A percentile compares a stretch with the other conserved stretches of the same genome.
Evolutionary conservation across 345 rosid species (phyloP).

Genomic region (Eucalyptus erythrocorys): DNA sequence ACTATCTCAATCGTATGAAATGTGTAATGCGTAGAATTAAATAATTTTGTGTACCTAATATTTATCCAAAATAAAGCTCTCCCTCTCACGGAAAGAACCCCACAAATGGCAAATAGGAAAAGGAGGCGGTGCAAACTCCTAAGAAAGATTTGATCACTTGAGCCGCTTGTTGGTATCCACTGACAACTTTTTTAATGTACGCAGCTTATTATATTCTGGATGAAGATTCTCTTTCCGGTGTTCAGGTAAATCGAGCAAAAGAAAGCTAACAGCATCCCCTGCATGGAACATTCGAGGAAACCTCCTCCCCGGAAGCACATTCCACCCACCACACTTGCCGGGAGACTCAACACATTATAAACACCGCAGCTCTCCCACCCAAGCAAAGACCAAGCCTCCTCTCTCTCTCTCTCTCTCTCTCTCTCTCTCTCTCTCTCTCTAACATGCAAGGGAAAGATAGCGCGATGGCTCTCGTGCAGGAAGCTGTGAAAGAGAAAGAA

Average conservation of each 20-base stretch:
- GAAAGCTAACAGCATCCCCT: neutral
- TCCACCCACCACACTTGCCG: neutral
- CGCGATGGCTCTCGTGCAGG: neutral
- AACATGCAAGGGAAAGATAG: neutral
- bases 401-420: neutral
- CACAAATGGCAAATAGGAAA: neutral
- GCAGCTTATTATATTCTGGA: neutral
- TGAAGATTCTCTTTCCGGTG: neutral
- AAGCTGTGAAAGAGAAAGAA: neutral
- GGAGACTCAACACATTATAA: neutral
- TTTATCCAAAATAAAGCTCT: neutral
- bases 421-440: neutral
- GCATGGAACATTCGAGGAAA: neutral
- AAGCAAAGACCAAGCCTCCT: neutral
- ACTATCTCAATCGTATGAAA: neutral
- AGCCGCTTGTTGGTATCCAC: neutral
- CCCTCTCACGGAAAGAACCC: neutral
- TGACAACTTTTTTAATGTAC: neutral
- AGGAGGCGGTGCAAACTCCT: neutral
- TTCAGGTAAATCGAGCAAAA: neutral
- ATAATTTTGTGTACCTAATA: neutral
- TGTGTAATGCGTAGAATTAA: neutral
- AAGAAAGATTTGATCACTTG: neutral
- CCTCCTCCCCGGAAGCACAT: neutral
- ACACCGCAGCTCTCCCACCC: neutral